Evolutionary conservation across 2,329 filamentous ascomycete genomes (phyloP).

Genomic region (Talaromyces sp.): DNA sequence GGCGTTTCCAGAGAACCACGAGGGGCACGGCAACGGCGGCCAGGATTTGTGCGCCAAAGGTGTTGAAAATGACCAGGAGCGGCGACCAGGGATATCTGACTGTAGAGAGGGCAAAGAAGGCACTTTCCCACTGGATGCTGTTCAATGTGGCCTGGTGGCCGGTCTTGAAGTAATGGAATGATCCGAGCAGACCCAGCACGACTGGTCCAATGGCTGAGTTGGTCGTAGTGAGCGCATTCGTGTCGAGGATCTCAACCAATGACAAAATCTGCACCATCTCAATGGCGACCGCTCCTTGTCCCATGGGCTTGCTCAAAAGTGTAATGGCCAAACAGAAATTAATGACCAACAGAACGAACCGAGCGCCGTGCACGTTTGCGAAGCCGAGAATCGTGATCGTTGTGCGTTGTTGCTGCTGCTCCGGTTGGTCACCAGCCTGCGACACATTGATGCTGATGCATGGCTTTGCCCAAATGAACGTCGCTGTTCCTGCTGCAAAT

Average conservation of each 20-base stretch:
- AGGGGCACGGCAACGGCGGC: conserved; percentile 75
- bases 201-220: conserved; percentile 70
- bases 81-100: conserved; percentile 89
- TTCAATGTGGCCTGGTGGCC: conserved; percentile 86
- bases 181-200: conserved; percentile 80
- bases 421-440: conserved; percentile 31
- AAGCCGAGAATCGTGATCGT: conserved; percentile 80
- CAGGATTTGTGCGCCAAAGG: conserved; percentile 82
- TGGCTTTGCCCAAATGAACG: conserved; percentile 80
- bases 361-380: conserved; percentile 84
- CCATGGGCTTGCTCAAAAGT: conserved; percentile 91
- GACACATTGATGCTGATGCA: conserved; percentile 67
- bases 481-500: conserved; percentile 76
- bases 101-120: conserved; percentile 79
- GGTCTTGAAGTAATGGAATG: conserved; percentile 96
- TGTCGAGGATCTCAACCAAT: conserved; percentile 60
- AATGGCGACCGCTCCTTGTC: conserved; percentile 73
- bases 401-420: conserved; percentile 28
- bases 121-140: conserved; percentile 92
- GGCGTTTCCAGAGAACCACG: conserved; percentile 81
- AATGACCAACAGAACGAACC: conserved; percentile 78
- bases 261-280: conserved; percentile 87
- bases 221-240: conserved; percentile 57
- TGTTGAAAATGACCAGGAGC: conserved; percentile 75
- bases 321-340: conserved; percentile 73